Evolutionary conservation across 2,329 filamentous ascomycete species (phyloP).

Genomic region (Fusarium stilboides): DNA sequence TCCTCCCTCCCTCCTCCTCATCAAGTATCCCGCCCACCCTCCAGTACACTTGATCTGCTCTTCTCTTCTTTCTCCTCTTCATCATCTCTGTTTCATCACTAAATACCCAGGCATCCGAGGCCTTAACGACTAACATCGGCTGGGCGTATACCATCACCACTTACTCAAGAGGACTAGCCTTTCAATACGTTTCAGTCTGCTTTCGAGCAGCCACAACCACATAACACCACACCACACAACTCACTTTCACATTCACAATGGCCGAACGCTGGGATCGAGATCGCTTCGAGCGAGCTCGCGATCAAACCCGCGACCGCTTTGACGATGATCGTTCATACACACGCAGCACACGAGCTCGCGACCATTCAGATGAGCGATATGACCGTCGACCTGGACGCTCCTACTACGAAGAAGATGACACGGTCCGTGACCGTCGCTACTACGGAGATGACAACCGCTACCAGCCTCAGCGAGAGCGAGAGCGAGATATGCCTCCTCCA

Average conservation of each 20-base stretch:
- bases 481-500: conserved; percentile 54
- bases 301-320: conserved; percentile 66
- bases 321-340: conserved; percentile 67
- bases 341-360: conserved; percentile 58
- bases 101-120: conserved; percentile 18
- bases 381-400: conserved; percentile 62
- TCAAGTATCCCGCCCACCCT: conserved; percentile 47
- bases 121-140: conserved; percentile 19
- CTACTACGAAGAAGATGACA: conserved; percentile 64
- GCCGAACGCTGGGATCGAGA: conserved; percentile 69
- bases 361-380: conserved; percentile 63
- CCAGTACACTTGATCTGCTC: conserved; percentile 26
- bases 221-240: conserved; percentile 11
- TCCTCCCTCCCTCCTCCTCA: conserved; percentile 33
- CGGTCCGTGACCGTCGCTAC: conserved; percentile 66
- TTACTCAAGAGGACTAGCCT: conserved; percentile 17
- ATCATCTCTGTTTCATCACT: conserved; percentile 18
- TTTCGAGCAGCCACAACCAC: conserved; percentile 23
- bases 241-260: conserved; percentile 42
- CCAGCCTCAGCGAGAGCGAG: conserved; percentile 51
- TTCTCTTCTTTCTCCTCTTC: conserved; percentile 24
- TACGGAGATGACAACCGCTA: conserved; percentile 69
- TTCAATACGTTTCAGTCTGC: conserved; percentile 27
- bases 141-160: conserved; percentile 5
- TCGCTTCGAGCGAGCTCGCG: conserved; percentile 61